phyloP scores from a whole-genome alignment of 768 basidiomycete genomes.

The Lepiota venenata region DNA sequence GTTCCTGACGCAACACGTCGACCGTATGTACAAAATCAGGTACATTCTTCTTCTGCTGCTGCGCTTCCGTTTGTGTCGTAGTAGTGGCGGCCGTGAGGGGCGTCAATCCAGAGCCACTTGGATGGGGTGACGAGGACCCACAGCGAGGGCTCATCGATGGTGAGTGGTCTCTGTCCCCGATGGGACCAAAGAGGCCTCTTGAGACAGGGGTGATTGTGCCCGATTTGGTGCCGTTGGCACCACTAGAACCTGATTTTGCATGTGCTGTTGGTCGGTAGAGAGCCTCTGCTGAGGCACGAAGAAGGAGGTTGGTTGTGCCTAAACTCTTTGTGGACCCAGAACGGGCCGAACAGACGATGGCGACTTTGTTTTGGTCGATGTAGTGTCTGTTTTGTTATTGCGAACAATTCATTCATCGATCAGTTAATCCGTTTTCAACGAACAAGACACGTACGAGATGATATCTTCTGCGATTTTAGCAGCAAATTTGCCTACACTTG shows the following conservation, averaged over 20 bases:
- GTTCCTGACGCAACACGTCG: constrained; percentile 84
- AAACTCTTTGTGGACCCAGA: constrained; percentile 93
- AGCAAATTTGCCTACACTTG: constrained; percentile 87
- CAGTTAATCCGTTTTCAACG: too few relatives aligned
- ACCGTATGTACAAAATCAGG: constrained; percentile 76
- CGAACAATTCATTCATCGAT: too few relatives aligned
- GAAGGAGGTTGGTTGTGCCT: constrained; percentile 92
- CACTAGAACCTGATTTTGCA: neutral
- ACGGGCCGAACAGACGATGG: constrained; percentile 94
- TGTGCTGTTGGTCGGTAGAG: constrained; percentile 41
- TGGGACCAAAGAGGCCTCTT: constrained; percentile 40
- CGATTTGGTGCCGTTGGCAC: constrained; percentile 14
- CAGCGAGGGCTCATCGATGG: constrained; percentile 34
- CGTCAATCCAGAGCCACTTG: constrained; percentile 26
- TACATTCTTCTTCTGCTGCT: neutral
- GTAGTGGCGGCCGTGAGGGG: constrained; percentile 22
- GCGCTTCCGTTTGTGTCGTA: neutral
- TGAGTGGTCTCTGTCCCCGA: constrained; percentile 27
- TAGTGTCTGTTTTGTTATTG: constrained; percentile 46
- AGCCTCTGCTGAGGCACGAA: constrained; percentile 85
- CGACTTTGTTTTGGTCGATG: constrained; percentile 78
- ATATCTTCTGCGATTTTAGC: constrained; percentile 81
- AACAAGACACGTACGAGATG: constrained; percentile 64
- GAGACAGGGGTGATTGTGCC: constrained; percentile 51
- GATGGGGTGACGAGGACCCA: constrained; percentile 26